Evolutionary conservation across 441 rosid species (phyloP), one percentile per base, ranked within the genome.

Genomic region (Populus hybrid): DNA sequence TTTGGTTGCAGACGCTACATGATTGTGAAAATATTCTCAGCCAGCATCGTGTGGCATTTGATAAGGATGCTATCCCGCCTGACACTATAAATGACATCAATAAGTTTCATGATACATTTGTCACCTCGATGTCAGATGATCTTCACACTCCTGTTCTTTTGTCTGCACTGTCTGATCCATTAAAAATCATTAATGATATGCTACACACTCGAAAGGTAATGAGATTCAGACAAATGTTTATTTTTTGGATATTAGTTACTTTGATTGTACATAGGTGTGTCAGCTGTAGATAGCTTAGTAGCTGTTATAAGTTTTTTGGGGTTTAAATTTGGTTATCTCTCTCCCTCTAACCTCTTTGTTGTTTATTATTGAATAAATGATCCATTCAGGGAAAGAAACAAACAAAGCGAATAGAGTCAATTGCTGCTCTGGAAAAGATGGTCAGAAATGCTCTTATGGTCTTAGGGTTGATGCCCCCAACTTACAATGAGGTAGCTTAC

Each of bases 101-200:
- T 66, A 87, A 86, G 78, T 91, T 95, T 82, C 83, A 77, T 61
- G 81, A 87, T 73, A 89, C 88, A 61, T 89, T 89, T 64, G 61
- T 88, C 76, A 85, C 89, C 74, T 92, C 97, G 1, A 92, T 95
- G 97, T 91, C 91, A 6, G 97, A 95, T 92, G 97, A 95, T 90
- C 94, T 95, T 75, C 97, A 79, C 78, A 92, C 95, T 20, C 90
- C 98, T 0, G 94, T 85, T 69, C 83, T 95, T 74, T 85, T 95
- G 84, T 95, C 98, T 77, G 95, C 94, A 70, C 72, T 95, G 70
- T 94, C 99, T 50, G 98, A 92, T 59, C 97, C 97, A 11, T 78
- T 95, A 80, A 95, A 92, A 78, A 84, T 84, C 40, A 88, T 94
- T 82, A 95, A 95, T 71, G 98, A 95, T 82, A 88, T 94, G 80